Percentiles rank a stretch among this genome's conserved stretches.
These are phyloP conservation scores for Dactylonectria estremocensis DNA, from an alignment of 2,329 filamentous ascomycete genomes.

Conservation along the genomic window DNA sequence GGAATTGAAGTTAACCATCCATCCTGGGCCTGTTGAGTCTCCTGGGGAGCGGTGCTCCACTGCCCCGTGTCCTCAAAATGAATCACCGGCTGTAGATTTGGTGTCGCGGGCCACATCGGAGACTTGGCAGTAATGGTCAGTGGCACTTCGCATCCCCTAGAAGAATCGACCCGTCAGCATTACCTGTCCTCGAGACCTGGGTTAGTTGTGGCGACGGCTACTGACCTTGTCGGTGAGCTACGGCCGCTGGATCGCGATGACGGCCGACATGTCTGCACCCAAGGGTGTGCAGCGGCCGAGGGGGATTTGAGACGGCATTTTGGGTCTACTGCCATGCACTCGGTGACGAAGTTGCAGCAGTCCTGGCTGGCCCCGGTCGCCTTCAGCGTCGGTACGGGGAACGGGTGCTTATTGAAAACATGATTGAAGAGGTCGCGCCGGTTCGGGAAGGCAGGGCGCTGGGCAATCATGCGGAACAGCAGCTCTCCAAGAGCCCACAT, in stretches of 20 bases:
- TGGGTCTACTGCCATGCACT: neutral
- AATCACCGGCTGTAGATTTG: too few relatives aligned
- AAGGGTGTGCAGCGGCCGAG: neutral
- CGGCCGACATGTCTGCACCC: neutral
- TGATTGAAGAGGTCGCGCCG: neutral
- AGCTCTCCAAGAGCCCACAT: conserved; percentile 9
- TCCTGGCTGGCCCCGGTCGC: neutral
- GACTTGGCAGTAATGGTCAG: too few relatives aligned
- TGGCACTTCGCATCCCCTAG: too few relatives aligned
- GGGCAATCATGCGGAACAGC: neutral
- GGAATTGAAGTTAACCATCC: too few relatives aligned
- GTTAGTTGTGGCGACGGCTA: too few relatives aligned
- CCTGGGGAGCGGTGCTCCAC: too few relatives aligned
- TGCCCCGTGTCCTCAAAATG: too few relatives aligned
- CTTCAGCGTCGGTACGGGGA: neutral
- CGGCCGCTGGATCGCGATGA: neutral
- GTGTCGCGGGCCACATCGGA: too few relatives aligned
- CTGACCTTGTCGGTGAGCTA: too few relatives aligned
- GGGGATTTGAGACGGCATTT: neutral
- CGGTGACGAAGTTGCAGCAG: neutral
- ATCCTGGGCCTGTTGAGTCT: too few relatives aligned
- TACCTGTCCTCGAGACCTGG: too few relatives aligned
- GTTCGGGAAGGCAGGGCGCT: neutral
- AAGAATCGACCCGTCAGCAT: too few relatives aligned
- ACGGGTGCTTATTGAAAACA: neutral